Evolutionary conservation across 2,329 filamentous ascomycete genomes (phyloP), one percentile per base, ranked within the genome.

Genomic region (Claviceps humidiphila): DNA sequence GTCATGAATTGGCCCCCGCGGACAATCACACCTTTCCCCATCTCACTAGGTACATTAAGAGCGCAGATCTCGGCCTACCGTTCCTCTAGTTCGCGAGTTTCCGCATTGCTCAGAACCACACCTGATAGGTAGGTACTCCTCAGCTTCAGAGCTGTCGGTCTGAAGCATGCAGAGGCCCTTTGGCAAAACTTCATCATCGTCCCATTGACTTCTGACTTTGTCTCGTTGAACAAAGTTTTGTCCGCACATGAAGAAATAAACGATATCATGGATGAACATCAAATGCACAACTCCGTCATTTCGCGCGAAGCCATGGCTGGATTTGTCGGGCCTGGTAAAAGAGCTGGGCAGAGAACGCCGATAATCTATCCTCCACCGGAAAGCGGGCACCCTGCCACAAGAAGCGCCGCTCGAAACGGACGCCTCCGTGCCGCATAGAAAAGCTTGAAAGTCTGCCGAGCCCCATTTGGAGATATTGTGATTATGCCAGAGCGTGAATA

Each of bases 271-370:
- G 77, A 89, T 65, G 78, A 75, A 16, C 90, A 96, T 69, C 72
- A 72, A 51, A 95, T 96, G 64, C 78, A 85, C 66, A 81, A 85
- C 57, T 93, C 87, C 1, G 86, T 95, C 49, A 81, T 96, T 56
- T 93, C 87, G 0, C 22, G 90, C 90, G 14, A 96, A 96, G 63
- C 90, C 90, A 0, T 96, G 90, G 90, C 77, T 96, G 2, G 90
- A 96, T 68, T 96, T 95, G 69, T 95, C 0, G 64, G 73, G 9
- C 63, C 79, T 0, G 57, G 85, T 87, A 0, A 78, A 76, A 1
- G 64, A 68, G 34, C 81, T 83, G 48, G 26, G 88, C 88, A 1
- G 57, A 62, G 50, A 73, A 73, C 1, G 83, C 95, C 65, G 96
- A 95, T 66, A 73, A 83, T 58, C 87, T 91, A 58, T 83, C 95